phyloP scores from a whole-genome alignment of 2,329 filamentous ascomycete species.

The Ilyonectria sp. region DNA sequence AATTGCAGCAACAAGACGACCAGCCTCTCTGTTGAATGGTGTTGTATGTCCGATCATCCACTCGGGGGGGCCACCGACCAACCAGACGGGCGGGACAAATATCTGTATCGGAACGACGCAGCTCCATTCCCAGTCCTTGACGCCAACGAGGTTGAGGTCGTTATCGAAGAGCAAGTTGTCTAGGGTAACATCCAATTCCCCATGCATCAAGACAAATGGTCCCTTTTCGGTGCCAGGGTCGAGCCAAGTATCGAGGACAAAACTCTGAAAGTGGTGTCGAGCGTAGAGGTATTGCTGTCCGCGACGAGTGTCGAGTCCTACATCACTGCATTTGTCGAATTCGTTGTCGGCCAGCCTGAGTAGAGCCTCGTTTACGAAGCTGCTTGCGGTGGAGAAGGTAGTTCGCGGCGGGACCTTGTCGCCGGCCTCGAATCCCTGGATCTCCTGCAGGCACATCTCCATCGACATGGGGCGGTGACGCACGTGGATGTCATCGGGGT shows the following conservation, averaged over 20 bases:
- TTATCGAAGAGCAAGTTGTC: conserved; percentile 4
- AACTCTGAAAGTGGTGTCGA: background rate
- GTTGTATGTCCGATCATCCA: background rate
- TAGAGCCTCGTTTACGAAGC: conserved; percentile 6
- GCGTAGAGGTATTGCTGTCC: background rate
- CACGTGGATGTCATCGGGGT: conserved; percentile 4
- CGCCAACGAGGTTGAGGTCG: background rate
- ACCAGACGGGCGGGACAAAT: conserved; percentile 5
- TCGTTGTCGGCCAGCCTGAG: conserved; percentile 12
- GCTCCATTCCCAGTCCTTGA: conserved; percentile 18
- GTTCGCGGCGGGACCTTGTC: background rate
- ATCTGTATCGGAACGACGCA: background rate
- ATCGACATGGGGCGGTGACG: conserved; percentile 8
- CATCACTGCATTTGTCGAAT: conserved; percentile 10
- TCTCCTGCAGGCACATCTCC: conserved; percentile 7
- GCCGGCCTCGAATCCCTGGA: conserved; percentile 11
- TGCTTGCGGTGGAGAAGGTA: background rate
- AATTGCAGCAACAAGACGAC: background rate
- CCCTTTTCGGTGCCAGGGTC: background rate
- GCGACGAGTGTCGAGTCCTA: background rate
- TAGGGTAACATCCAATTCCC: background rate
- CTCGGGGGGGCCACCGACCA: background rate
- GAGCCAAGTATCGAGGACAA: conserved; percentile 10
- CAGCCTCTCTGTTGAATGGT: conserved; percentile 4
- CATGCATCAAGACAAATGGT: conserved; percentile 8